A percentile compares a stretch with the other conserved stretches of the same genome.
Conservation (phyloP, 2,329 filamentous ascomycete genomes). For the Aspergillus cejpii region DNA sequence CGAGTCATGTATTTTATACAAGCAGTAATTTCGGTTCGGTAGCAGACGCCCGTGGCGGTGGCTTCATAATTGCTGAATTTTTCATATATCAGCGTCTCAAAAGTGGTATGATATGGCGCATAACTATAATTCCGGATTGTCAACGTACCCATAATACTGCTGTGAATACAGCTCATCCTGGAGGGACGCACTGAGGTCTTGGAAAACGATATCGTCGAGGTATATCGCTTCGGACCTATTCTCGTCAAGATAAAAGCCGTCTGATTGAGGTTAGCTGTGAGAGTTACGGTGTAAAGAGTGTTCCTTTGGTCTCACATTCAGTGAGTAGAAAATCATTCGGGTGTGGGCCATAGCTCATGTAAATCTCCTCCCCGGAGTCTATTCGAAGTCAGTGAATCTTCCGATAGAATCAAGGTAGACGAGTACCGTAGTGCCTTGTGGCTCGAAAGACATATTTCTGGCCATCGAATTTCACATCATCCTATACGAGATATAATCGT, state of each 20-base stretch:
- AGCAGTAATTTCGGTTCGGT: conserved; percentile 40
- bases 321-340: conserved; percentile 40
- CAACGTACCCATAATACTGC: conserved; percentile 37
- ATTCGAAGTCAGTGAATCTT: not conserved
- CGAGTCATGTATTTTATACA: conserved; percentile 37
- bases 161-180: conserved; percentile 32
- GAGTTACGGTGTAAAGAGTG: not conserved
- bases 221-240: conserved; percentile 38
- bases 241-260: conserved; percentile 39
- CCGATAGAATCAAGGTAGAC: not conserved
- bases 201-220: conserved; percentile 39
- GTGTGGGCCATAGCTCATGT: conserved; percentile 41
- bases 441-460: conserved; percentile 33
- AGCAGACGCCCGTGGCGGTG: conserved; percentile 35
- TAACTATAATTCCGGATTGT: not conserved
- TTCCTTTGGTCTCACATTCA: conserved; percentile 34
- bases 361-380: conserved; percentile 37
- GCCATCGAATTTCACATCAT: conserved; percentile 35
- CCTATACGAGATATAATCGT: conserved; percentile 19
- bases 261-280: conserved; percentile 19
- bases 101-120: not conserved
- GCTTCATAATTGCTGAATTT: conserved; percentile 38
- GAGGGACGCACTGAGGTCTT: conserved; percentile 24
- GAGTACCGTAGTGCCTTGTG: conserved; percentile 29
- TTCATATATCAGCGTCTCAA: not conserved